phyloP scores from a whole-genome alignment of 306 rosid species.

The Begonia peltatifolia region DNA sequence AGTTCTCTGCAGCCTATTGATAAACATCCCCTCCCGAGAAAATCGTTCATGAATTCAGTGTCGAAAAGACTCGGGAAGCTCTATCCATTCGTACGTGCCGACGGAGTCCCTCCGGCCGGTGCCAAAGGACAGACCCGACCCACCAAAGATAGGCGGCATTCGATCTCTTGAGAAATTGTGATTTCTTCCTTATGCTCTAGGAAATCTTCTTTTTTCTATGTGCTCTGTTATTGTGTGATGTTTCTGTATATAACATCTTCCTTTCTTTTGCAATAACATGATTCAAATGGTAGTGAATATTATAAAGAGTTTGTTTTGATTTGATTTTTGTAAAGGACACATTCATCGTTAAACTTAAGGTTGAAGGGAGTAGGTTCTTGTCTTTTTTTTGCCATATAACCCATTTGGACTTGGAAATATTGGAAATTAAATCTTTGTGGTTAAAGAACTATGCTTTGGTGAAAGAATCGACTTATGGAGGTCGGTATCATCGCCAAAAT shows the following conservation, averaged over 20 bases:
- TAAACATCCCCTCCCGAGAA: conserved; percentile 68
- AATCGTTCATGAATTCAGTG: conserved; percentile 52
- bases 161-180: conserved; percentile 41
- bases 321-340: too few species aligned
- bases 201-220: not conserved
- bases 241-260: conserved; percentile 7
- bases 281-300: not conserved
- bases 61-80: conserved; percentile 59
- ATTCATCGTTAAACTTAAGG: too few species aligned
- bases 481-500: too few species aligned
- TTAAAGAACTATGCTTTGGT: too few species aligned
- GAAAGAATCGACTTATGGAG: too few species aligned
- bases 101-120: conserved; percentile 27
- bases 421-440: too few species aligned
- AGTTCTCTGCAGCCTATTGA: conserved; percentile 27
- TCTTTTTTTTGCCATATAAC: too few species aligned
- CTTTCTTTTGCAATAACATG: conserved; percentile 2
- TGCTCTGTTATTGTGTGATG: not conserved
- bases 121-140: conserved; percentile 41
- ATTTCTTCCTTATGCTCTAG: not conserved
- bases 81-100: conserved; percentile 59
- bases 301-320: too few species aligned
- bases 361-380: too few species aligned
- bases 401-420: too few species aligned
- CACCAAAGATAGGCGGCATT: conserved; percentile 68